Base-by-base conservation (phyloP, 306 rosid species). In the Fragaria vesca region DNA sequence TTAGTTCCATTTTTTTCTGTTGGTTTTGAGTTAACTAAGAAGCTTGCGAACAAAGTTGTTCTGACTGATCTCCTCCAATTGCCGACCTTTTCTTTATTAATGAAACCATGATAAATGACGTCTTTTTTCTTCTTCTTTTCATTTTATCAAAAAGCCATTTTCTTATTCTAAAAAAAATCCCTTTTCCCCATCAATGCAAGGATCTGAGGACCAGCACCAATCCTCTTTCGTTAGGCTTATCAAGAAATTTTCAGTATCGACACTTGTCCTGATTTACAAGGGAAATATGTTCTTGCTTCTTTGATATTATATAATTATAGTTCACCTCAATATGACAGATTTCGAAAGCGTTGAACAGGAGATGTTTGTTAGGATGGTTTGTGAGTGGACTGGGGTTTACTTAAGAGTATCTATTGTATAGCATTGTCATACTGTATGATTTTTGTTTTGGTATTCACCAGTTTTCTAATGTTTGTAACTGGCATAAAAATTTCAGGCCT, bases 401-500 rank as follows among this genome's bases (percentile, higher is more conserved):
- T 54, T 20, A 24, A 54, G 60, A 20, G 34, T 58, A 28, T 61
- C 67, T 20, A 61, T 61, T 15, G 36, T 36, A 36, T 34, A 65
- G 38, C 12, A 66, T 34, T 9, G n/a, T 57, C 60, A 40, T 43
- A 18, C n/a, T 57, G 17, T 18, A 67, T 62, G 9, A 1, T 17
- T 32, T 68, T n/a, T 47, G 36, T 51, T 62, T 78, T 30, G 63
- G 51, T 7, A 4, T 51, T 47, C 24, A 11, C 40, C 61, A 48
- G 20, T 8, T 10, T 60, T 30, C 72, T 82, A 32, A 60, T 54
- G 8, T 28, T 67, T 75, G 10, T 42, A 24, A 45, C 36, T 82
- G 76, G 50, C 58, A 73, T 70, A 69, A 60, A 76, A 50, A 71
- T 24, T 30, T 71, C 88, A 91, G 97, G 88, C 86, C 84, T 75